Percentiles rank a stretch among this genome's conserved stretches.
These are phyloP conservation scores for Macadamia tetraphylla DNA, from an alignment of 164 flowering plant species.

Conservation along the genomic window DNA sequence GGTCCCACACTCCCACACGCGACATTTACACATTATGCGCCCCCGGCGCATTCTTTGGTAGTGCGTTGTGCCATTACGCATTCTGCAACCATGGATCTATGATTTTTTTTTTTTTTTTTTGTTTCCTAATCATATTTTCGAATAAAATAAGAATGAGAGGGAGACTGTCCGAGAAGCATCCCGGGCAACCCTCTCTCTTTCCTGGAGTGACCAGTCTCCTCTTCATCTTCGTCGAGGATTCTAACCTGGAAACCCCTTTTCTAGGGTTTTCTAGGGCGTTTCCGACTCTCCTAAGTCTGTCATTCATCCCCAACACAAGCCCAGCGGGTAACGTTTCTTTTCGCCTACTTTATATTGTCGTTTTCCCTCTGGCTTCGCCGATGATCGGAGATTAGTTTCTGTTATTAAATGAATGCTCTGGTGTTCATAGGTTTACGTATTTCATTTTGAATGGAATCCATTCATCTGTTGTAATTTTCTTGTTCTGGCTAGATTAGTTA, in stretches of 20 bases:
- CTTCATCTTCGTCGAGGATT: neutral
- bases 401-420: neutral
- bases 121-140: neutral
- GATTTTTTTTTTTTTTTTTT: neutral
- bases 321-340: neutral
- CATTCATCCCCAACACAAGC: too few species aligned
- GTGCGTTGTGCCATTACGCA: neutral
- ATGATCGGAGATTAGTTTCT: neutral
- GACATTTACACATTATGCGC: neutral
- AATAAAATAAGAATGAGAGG: neutral
- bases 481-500: too few species aligned
- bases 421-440: too few species aligned
- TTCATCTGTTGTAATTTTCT: too few species aligned
- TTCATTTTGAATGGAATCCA: too few species aligned
- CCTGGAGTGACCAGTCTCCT: neutral
- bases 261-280: neutral
- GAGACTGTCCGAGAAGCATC: too few species aligned
- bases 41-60: neutral
- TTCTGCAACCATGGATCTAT: neutral
- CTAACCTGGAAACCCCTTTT: neutral
- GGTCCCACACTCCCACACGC: too few species aligned
- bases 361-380: neutral
- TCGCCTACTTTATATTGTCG: neutral
- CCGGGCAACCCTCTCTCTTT: too few species aligned
- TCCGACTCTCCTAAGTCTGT: neutral